A percentile compares a stretch with the other conserved stretches of the same genome.
These are phyloP conservation scores for Carallia pectinifolia DNA, from an alignment of 345 rosid species.

Conservation along the genomic window DNA sequence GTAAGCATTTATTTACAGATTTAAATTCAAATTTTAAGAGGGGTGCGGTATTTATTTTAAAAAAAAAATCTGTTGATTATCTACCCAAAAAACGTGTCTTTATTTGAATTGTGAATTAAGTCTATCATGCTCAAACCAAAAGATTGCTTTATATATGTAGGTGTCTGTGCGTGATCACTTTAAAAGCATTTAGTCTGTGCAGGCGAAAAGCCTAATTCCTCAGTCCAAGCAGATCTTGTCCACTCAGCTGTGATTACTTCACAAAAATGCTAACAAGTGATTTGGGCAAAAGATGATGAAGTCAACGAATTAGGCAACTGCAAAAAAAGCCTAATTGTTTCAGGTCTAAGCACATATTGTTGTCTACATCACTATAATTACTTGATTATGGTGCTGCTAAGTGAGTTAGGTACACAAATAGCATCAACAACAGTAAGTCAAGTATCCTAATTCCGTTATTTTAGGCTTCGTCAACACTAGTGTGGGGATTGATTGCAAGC, in stretches of 20 bases:
- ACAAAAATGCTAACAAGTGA: not conserved
- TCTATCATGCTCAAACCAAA: too few species aligned
- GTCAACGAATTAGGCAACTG: not conserved
- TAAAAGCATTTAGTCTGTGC: not conserved
- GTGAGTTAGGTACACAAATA: constrained; percentile 23
- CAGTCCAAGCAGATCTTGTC: not conserved
- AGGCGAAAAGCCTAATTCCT: not conserved
- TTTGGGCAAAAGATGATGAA: not conserved
- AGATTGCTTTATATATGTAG: too few species aligned
- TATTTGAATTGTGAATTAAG: too few species aligned
- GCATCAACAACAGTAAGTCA: constrained; percentile 21
- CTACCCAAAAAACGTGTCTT: too few species aligned
- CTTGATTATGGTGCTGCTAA: constrained; percentile 17
- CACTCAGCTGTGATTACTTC: not conserved
- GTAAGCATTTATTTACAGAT: too few species aligned
- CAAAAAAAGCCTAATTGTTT: not conserved
- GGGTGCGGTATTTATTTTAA: too few species aligned
- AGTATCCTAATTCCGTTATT: constrained; percentile 20
- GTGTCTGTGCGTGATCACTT: too few species aligned
- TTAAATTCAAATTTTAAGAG: too few species aligned
- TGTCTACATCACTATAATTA: constrained; percentile 28
- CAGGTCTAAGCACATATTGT: not conserved
- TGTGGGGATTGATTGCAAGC: constrained; percentile 22
- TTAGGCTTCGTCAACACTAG: constrained; percentile 13
- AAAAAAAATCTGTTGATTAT: too few species aligned